These are phyloP conservation scores for Halophytophthora batemanensis DNA, from an alignment of 352 stramenopile species.

Conservation along the genomic window DNA sequence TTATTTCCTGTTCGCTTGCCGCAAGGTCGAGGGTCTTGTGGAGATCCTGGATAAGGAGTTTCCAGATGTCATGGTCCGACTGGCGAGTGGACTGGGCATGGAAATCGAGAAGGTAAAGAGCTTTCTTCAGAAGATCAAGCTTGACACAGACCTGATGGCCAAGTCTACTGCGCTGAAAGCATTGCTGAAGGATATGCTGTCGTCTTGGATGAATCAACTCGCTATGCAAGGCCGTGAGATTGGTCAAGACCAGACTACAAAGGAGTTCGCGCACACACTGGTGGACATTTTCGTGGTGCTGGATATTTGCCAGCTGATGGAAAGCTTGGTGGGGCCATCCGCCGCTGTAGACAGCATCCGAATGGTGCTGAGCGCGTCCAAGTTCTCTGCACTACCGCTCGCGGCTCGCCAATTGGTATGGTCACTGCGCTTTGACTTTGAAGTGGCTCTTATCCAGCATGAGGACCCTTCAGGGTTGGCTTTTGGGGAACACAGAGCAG, in stretches of 20 bases:
- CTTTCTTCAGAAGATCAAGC: slow-evolving; percentile 28
- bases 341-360: slow-evolving; percentile 39
- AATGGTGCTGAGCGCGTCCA: slow-evolving; percentile 31
- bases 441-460: slow-evolving; percentile 26
- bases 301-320: slow-evolving; percentile 48
- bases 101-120: slow-evolving; percentile 21
- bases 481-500: slow-evolving; percentile 10
- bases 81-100: slow-evolving; percentile 22
- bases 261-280: background rate
- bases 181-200: slow-evolving; percentile 29
- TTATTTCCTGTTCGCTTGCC: slow-evolving; percentile 33
- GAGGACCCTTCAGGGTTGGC: slow-evolving; percentile 6
- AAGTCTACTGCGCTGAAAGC: slow-evolving; percentile 30
- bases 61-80: slow-evolving; percentile 24
- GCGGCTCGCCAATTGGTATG: slow-evolving; percentile 40
- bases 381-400: slow-evolving; percentile 22
- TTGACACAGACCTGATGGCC: slow-evolving; percentile 23
- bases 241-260: background rate
- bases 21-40: slow-evolving; percentile 19
- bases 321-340: slow-evolving; percentile 27
- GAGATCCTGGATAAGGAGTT: slow-evolving; percentile 27
- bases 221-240: slow-evolving; percentile 3
- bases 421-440: slow-evolving; percentile 44
- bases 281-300: slow-evolving; percentile 40
- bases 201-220: slow-evolving; percentile 41